These are phyloP conservation scores for Xylaria sp. DNA, from an alignment of 2,329 filamentous ascomycete species.

Conservation along the genomic window DNA sequence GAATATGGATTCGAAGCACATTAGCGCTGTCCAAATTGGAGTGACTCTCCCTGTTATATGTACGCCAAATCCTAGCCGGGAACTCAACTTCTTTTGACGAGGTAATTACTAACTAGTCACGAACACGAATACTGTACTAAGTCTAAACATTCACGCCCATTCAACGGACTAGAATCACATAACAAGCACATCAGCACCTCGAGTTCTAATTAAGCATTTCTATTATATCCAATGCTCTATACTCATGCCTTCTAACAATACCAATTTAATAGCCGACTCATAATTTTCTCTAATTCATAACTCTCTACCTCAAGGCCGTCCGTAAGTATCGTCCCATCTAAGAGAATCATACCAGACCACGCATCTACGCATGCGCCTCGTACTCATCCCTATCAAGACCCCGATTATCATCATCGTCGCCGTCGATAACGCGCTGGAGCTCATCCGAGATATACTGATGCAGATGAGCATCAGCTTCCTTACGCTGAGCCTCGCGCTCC, in stretches of 20 bases:
- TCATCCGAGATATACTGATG: slow-evolving; percentile 85
- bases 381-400: slow-evolving; percentile 49
- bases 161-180: neutral
- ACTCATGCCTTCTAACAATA: slow-evolving; percentile 8
- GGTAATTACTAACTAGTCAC: neutral
- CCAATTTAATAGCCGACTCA: neutral
- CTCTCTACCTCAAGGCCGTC: neutral
- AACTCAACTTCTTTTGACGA: no score
- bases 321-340: neutral
- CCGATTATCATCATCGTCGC: slow-evolving; percentile 54
- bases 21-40: no score
- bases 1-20: no score
- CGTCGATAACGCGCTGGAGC: slow-evolving; percentile 75
- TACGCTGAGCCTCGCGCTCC: slow-evolving; percentile 60
- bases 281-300: neutral
- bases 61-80: no score
- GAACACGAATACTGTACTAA: neutral
- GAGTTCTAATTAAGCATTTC: slow-evolving; percentile 17
- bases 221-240: slow-evolving; percentile 17
- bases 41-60: no score
- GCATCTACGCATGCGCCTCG: slow-evolving; percentile 42
- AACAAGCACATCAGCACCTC: neutral
- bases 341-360: neutral
- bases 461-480: slow-evolving; percentile 74
- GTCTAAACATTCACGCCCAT: no score